Conservation (phyloP, 768 basidiomycete genomes). For the Serendipita sp. region DNA sequence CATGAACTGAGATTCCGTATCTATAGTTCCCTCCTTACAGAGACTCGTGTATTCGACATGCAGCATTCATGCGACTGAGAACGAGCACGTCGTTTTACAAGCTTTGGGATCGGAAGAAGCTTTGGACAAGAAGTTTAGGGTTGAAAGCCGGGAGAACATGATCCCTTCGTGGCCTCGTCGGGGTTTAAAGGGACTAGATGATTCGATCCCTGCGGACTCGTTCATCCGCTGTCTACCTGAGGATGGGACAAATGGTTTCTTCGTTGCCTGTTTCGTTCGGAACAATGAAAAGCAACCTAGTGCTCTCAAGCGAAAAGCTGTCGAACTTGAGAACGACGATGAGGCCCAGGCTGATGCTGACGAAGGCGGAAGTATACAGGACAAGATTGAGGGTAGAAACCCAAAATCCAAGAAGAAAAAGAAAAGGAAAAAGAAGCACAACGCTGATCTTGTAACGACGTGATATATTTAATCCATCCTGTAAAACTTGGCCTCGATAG, state of each 20-base stretch:
- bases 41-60: conserved; percentile 98
- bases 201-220: conserved; percentile 38
- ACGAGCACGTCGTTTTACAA: conserved; percentile 76
- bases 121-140: conserved; percentile 36
- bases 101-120: conserved; percentile 64
- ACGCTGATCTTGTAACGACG: background rate
- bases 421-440: background rate
- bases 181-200: conserved; percentile 49
- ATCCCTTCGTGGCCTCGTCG: conserved; percentile 73
- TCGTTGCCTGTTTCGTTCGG: conserved; percentile 83
- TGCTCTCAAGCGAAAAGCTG: background rate
- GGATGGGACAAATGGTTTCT: conserved; percentile 92
- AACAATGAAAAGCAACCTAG: background rate
- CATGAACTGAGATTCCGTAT: background rate
- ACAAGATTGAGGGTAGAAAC: background rate
- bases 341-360: background rate
- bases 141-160: conserved; percentile 53
- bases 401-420: background rate
- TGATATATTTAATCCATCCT: background rate
- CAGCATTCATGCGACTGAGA: conserved; percentile 78
- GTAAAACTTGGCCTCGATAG: too few species aligned
- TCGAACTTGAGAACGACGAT: background rate
- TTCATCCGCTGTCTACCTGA: conserved; percentile 63
- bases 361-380: background rate
- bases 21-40: conserved; percentile 55